Evolutionary conservation across 2,329 filamentous ascomycete genomes (phyloP).

Genomic region (Colletotrichum higginsianum): DNA sequence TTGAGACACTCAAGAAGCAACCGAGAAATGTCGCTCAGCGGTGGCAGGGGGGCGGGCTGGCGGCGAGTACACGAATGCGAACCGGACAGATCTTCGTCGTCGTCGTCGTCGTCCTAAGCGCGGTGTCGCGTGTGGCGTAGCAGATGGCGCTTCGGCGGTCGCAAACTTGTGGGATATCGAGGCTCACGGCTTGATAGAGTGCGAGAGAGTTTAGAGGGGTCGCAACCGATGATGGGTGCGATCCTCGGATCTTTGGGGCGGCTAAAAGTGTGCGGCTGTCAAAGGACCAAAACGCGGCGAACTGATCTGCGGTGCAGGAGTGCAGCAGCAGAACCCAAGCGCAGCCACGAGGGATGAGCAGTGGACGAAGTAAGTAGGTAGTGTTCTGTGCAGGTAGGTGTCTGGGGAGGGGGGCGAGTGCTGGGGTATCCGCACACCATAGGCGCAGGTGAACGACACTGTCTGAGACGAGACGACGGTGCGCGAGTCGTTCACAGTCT

Average conservation of each 20-base stretch:
- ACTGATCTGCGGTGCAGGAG: slow-evolving; percentile 33
- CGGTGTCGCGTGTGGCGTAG: slow-evolving; percentile 27
- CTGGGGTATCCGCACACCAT: not conserved
- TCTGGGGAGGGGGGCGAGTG: not conserved
- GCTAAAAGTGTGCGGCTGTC: slow-evolving; percentile 25
- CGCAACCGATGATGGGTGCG: slow-evolving; percentile 3
- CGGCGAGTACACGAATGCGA: not conserved
- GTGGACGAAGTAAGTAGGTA: not conserved
- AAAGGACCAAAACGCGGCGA: slow-evolving; percentile 3
- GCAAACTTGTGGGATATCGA: not conserved
- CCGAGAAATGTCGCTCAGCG: not conserved
- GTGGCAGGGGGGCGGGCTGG: not conserved
- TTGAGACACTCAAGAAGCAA: not conserved
- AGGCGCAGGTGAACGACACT: slow-evolving; percentile 3
- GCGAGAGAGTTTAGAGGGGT: slow-evolving; percentile 1
- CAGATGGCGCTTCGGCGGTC: slow-evolving; percentile 24
- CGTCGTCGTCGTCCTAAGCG: slow-evolving; percentile 16
- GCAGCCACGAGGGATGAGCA: slow-evolving; percentile 8
- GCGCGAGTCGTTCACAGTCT: slow-evolving; percentile 32
- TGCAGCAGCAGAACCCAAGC: slow-evolving; percentile 12
- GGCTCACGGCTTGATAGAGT: not conserved
- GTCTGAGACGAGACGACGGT: slow-evolving; percentile 31
- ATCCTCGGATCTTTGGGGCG: slow-evolving; percentile 18
- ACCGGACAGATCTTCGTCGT: not conserved
- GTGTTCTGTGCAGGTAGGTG: too few species aligned